phyloP scores from a whole-genome alignment of 192 early-diverging fungal genomes.

The Funneliformis geosporum region DNA sequence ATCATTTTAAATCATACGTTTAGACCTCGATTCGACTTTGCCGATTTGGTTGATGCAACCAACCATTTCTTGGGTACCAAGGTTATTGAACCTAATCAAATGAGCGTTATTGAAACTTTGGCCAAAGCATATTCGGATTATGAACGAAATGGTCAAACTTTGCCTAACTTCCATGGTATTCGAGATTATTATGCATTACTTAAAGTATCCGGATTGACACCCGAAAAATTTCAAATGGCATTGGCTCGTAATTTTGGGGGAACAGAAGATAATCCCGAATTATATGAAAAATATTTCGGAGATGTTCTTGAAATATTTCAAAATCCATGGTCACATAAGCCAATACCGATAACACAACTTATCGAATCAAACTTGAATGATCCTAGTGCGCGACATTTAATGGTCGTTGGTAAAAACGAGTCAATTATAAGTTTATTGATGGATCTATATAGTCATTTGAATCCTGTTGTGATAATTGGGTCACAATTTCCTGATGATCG shows the following conservation, averaged over 20 bases:
- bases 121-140: neutral
- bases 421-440: conserved; percentile 14
- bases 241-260: conserved; percentile 34
- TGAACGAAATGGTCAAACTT: neutral
- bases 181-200: neutral
- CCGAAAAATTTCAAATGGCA: neutral
- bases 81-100: neutral
- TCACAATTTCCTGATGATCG: conserved; percentile 29
- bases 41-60: neutral
- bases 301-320: neutral
- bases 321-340: neutral
- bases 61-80: neutral
- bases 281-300: conserved; percentile 7
- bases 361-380: conserved; percentile 14
- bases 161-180: conserved; percentile 29
- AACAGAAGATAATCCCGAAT: neutral
- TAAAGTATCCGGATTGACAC: neutral
- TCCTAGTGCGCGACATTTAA: conserved; percentile 5
- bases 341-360: neutral
- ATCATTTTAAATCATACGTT: too few relatives aligned
- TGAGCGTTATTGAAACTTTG: neutral
- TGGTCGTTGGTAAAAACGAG: conserved; percentile 24
- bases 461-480: conserved; percentile 18
- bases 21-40: neutral
- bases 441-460: neutral